These are phyloP conservation scores for Penicillium brasilianum DNA, from an alignment of 2,329 filamentous ascomycete species.

Conservation along the genomic window DNA sequence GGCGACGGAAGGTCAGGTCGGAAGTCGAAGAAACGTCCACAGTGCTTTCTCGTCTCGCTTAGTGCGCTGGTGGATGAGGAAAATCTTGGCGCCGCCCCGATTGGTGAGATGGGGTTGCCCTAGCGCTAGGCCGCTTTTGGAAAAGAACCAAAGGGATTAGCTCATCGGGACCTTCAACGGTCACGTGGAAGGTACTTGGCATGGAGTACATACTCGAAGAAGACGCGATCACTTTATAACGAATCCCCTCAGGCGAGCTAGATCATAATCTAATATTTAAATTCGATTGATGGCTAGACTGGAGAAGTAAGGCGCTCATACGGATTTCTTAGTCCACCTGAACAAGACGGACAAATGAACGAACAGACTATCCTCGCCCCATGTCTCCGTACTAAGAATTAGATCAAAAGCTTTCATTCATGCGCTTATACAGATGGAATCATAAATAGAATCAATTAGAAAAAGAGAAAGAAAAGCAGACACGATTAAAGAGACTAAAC, in stretches of 20 bases:
- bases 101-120: constrained; percentile 41
- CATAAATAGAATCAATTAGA: constrained; percentile 8
- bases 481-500: constrained; percentile 11
- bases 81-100: constrained; percentile 48
- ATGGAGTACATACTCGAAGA: no score
- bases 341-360: neutral
- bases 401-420: neutral
- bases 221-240: no score
- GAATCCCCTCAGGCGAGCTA: neutral
- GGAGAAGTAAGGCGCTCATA: neutral
- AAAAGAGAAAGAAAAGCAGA: constrained; percentile 15
- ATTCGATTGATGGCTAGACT: neutral
- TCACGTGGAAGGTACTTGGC: neutral
- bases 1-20: constrained; percentile 37
- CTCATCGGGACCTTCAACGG: neutral
- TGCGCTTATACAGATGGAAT: constrained; percentile 8
- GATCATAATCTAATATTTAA: neutral
- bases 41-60: constrained; percentile 48
- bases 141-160: constrained; percentile 10
- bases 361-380: neutral
- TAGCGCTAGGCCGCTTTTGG: constrained; percentile 42
- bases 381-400: no score
- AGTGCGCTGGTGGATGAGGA: constrained; percentile 46
- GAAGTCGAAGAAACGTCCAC: constrained; percentile 34
- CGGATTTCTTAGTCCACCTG: neutral